Base-by-base conservation (phyloP, 768 basidiomycete genomes). In the Cystofilobasidium capitatum region DNA sequence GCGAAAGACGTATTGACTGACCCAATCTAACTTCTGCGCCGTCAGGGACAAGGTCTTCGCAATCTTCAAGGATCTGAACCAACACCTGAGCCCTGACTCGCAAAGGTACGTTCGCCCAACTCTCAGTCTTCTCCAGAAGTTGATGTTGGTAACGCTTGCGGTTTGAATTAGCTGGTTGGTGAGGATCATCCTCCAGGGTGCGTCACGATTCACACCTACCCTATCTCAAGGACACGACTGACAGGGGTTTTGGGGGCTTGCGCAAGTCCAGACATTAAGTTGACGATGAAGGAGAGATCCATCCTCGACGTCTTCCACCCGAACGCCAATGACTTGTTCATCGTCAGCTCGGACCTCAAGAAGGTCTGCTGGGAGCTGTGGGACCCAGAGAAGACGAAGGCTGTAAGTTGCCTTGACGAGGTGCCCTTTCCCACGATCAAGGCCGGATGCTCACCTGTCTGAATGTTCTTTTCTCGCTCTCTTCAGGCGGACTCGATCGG, bases 261-360 rank as follows among this genome's bases (percentile, higher is more conserved):
- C 47, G 36, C n/a, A 10, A 22, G 4, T 10, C 14, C 20, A 54
- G 47, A 40, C 51, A 33, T 55, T 12, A 55, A 55, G 51, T 16
- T 55, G 26, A 55, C 51, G 29, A 20, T 40, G 9, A 60, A 39
- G 59, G 96, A 98, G 76, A 92, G 88, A 14, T 92, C 92, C 0
- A 87, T 98, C 0, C 86, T 99, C 70, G 79, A 85, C 0, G 86
- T 91, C 9, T 91, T 97, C 73, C 96, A 99, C 77, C 88, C 90
- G 44, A 92, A 98, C 72, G 93, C 94, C 0, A 86, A 89, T 70
- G 89, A 91, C 74, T 78, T 96, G 10, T 99, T 89, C 80, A 97
- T 97, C 75, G 92, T 91, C 0, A 97, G 91, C 75, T 97, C 93
- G 0, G 93, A 98, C 76, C 80, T 98, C 55, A 93, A 93, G 80